These are phyloP conservation scores for Taxillus chinensis DNA, from an alignment of 164 flowering plant genomes.

Conservation along the genomic window DNA sequence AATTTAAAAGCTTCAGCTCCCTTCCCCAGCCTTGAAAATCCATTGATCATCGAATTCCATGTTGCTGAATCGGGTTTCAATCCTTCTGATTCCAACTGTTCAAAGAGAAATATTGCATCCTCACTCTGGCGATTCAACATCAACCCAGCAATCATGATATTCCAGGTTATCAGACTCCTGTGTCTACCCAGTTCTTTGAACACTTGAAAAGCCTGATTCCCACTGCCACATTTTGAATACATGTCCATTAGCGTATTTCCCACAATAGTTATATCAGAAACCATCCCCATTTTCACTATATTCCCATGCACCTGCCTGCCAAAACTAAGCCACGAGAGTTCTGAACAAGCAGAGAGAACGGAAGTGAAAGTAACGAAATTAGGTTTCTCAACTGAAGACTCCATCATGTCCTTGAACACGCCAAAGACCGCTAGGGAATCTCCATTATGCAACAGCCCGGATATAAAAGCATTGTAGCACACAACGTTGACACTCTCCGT, in stretches of 20 bases:
- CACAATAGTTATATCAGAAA: constrained; percentile 27
- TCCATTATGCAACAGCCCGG: constrained; percentile 46
- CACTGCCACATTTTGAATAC: constrained; percentile 63
- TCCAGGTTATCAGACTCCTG: constrained; percentile 63
- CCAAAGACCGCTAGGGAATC: constrained; percentile 19
- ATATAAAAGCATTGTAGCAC: constrained; percentile 53
- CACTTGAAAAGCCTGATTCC: constrained; percentile 28
- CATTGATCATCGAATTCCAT: constrained; percentile 71
- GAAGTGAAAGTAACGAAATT: constrained; percentile 47
- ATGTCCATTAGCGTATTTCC: constrained; percentile 63
- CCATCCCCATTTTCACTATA: constrained; percentile 23
- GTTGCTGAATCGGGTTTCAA: constrained; percentile 56
- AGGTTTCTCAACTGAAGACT: constrained; percentile 20
- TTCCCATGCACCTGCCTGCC: constrained; percentile 57
- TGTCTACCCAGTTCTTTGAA: constrained; percentile 30
- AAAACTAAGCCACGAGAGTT: constrained; percentile 21
- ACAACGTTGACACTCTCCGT: constrained; percentile 44
- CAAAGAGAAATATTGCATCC: constrained; percentile 41
- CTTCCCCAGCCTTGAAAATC: constrained; percentile 37
- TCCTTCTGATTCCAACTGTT: constrained; percentile 35
- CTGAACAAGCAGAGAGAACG: constrained; percentile 57
- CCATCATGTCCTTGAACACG: constrained; percentile 42
- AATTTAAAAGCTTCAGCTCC: constrained; percentile 34
- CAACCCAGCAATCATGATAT: constrained; percentile 62
- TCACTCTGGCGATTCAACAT: constrained; percentile 42